A percentile compares a stretch with the other conserved stretches of the same genome.
These are phyloP conservation scores for Cadophora gregata DNA, from an alignment of 2,329 filamentous ascomycete species.

Conservation along the genomic window DNA sequence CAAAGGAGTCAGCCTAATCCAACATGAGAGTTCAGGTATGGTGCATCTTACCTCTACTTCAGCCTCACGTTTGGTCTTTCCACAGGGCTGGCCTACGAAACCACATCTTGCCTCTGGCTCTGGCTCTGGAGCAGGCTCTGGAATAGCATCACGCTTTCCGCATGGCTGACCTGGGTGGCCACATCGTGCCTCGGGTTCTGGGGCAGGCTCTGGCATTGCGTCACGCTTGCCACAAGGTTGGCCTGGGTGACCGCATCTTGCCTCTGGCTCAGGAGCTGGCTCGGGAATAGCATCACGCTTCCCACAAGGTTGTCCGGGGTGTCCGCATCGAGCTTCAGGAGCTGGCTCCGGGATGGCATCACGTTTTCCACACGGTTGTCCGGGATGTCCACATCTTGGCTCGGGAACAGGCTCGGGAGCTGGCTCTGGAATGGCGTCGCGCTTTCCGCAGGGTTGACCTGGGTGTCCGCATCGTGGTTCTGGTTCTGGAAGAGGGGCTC, in stretches of 20 bases:
- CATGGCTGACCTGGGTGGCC: conserved; percentile 6
- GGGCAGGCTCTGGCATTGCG: conserved; percentile 8
- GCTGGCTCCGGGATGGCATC: conserved; percentile 31
- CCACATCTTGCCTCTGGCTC: conserved; percentile 27
- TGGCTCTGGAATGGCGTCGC: background rate
- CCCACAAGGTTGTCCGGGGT: conserved; percentile 25
- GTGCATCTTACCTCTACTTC: background rate
- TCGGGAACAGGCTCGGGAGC: background rate
- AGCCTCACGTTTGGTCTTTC: conserved; percentile 27
- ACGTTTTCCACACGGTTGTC: conserved; percentile 35
- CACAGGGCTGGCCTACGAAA: conserved; percentile 30
- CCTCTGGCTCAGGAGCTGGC: conserved; percentile 12
- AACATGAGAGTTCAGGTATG: background rate
- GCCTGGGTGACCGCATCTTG: conserved; percentile 36
- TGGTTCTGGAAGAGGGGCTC: background rate
- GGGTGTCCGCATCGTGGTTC: conserved; percentile 32
- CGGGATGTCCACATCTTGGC: background rate
- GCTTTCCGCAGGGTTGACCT: conserved; percentile 39
- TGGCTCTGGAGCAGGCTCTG: conserved; percentile 24
- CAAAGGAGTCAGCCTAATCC: background rate
- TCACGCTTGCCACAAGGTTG: conserved; percentile 36
- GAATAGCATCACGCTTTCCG: conserved; percentile 1
- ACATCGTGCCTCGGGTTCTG: conserved; percentile 15
- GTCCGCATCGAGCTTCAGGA: background rate
- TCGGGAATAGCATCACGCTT: conserved; percentile 23